Percentiles rank a stretch among this genome's conserved stretches.
phyloP scores from a whole-genome alignment of 148 eudicot genomes.

The Rhododendron henanense region DNA sequence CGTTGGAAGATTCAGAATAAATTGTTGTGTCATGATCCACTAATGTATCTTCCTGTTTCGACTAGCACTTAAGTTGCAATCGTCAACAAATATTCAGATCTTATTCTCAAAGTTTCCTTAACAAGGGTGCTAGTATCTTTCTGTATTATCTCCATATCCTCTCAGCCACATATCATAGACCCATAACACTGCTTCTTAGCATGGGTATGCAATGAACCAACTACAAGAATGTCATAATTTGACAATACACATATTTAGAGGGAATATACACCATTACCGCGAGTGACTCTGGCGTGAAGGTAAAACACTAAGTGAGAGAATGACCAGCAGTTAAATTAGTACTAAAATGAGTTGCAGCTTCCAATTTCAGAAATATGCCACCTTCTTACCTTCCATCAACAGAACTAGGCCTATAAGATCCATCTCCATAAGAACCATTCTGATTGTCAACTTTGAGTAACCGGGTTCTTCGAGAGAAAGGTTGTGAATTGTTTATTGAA shows the following conservation, averaged over 20 bases:
- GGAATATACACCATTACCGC: no score
- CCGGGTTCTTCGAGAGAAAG: slow-evolving; percentile 83
- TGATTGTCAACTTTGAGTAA: slow-evolving; percentile 59
- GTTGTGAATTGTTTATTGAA: slow-evolving; percentile 56
- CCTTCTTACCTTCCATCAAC: slow-evolving; percentile 55
- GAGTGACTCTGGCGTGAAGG: not conserved
- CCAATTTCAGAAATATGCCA: not conserved
- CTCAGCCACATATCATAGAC: not conserved
- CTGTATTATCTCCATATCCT: not conserved
- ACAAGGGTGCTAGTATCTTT: not conserved
- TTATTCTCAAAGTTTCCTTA: not conserved
- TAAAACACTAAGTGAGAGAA: not conserved
- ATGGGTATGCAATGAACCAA: not conserved
- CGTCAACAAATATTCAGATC: not conserved
- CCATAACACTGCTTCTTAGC: slow-evolving; percentile 1
- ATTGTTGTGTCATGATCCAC: not conserved
- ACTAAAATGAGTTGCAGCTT: slow-evolving; percentile 3
- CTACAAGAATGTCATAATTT: not conserved
- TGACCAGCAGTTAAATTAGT: not conserved
- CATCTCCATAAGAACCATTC: slow-evolving; percentile 50
- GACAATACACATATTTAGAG: not conserved
- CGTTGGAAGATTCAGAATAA: not conserved
- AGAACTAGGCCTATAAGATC: slow-evolving; percentile 41
- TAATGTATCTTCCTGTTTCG: not conserved
- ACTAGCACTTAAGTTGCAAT: not conserved